Base-by-base conservation (phyloP, 192 early-diverging fungal species). In the Podila minutissima region DNA sequence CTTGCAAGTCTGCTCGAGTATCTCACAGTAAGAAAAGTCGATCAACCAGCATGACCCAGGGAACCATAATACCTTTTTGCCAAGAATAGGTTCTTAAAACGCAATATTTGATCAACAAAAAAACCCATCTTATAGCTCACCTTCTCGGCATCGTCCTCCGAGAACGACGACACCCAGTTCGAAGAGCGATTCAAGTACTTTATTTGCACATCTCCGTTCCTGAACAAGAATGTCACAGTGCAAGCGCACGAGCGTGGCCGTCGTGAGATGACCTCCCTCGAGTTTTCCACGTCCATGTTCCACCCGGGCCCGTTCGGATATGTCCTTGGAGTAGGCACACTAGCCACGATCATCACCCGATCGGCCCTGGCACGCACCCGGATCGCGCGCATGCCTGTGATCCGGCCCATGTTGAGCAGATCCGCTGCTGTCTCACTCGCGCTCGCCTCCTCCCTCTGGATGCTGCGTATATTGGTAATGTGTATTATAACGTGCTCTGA, bases 171-270 rank as follows among this genome's bases (percentile, higher is more conserved):
- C 84, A 67, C 75, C 20, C 83, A 84, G 24, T 90, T 89, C 65
- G 86, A 88, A 60, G 89, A 90, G 62, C 84, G 87, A 3, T 88
- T 90, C 75, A 88, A 87, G 59, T 90, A 90, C 50, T 67, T 88
- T 20, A 85, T 90, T 59, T 87, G 85, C 48, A 90, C 89, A 22
- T 90, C 89, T 0, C 85, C 88, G 8, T 77, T 90, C 26, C 67
- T 90, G 4, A 90, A 84, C 60, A 84, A 86, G 49, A 72, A 37
- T 19, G 66, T 74, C 8, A 84, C 85, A 13, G 48, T 82, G n/a
- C 83, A 86, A 31, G 57, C 79, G 26, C 76, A 85, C 62, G 84
- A 85, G 38, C 81, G 79, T 20, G 68, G 75, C 59, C 73, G 74
- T 48, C 84, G 41, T 15, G 79, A 49, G 77, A 57, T 58, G 62